Evolutionary conservation across 140 eudicot genomes (phyloP), one percentile per base, ranked within the genome.

Genomic region (Anethum foeniculum): DNA sequence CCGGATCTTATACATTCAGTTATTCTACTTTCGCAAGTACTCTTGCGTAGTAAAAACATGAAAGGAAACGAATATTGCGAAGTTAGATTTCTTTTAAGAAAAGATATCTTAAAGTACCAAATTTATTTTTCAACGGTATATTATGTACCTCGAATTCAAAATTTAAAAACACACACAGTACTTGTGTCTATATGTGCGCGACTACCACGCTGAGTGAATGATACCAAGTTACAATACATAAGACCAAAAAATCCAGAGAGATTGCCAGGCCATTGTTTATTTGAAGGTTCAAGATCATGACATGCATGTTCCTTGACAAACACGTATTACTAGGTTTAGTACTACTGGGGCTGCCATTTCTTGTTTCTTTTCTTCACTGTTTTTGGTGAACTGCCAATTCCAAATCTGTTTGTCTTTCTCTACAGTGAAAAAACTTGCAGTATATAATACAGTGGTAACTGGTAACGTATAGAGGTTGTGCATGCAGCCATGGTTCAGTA

Each of bases 271-370:
- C 74, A 30, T 13, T 14, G 74, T 68, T 13, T 15, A 68, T 68
- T 28, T 68, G 74, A 32, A 68, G 74, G 2, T 68, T 68, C 15
- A 34, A 68, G 43, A 30, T 68, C n/a, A 68, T 68, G 74, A 68
- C 74, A 68, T 68, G 74, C 74, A 68, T 3, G 74, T 68, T 30
- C 43, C 74, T 68, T 68, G 74, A 28, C 21, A 34, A 68, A 68
- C 74, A 68, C 74, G 74, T 68, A 68, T 68, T 68, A 68, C 74
- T 68, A 68, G 44, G 74, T 68, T 68, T 68, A 32, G 74, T 32
- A 78, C 27, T 60, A 7, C 19, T 58, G 7, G 62, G 80, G 36
- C 67, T 78, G 15, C 41, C 34, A 32, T 54, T 58, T 56, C 34
- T 39, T 30, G 36, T 78, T 39, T 19, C 41, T 3, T 38, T 58